Percentiles rank a stretch among this genome's conserved stretches.
Conservation (phyloP, 768 basidiomycete species). For the Boletus bicolor region DNA sequence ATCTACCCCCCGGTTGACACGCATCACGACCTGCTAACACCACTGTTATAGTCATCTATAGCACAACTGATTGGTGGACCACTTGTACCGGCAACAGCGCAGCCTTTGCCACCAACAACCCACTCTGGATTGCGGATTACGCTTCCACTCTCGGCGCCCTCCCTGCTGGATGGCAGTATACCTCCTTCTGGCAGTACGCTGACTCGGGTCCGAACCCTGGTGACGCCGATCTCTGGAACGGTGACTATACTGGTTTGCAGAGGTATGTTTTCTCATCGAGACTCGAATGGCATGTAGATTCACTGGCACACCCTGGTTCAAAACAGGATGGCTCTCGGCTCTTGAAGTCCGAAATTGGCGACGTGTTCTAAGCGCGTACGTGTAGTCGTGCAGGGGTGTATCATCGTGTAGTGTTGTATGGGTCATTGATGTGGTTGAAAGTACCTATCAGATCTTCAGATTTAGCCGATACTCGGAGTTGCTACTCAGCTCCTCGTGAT, state of each 20-base stretch:
- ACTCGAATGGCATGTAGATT: neutral
- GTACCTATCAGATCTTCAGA: too few relatives aligned
- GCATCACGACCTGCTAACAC: neutral
- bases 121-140: conserved; percentile 61
- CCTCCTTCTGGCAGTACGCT: conserved; percentile 62
- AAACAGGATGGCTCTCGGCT: conserved; percentile 24
- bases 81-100: conserved; percentile 60
- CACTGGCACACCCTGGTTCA: neutral
- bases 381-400: neutral
- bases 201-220: conserved; percentile 54
- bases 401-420: neutral
- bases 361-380: neutral
- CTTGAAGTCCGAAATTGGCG: neutral
- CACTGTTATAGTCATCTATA: conserved; percentile 48
- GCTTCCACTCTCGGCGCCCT: conserved; percentile 48
- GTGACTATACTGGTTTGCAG: conserved; percentile 42
- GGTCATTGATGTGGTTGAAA: neutral
- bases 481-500: too few relatives aligned
- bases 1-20: conserved; percentile 3
- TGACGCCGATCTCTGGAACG: conserved; percentile 57
- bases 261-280: conserved; percentile 25
- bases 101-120: conserved; percentile 47
- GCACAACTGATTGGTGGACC: conserved; percentile 66
- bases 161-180: conserved; percentile 55
- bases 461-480: too few relatives aligned